A percentile compares a stretch with the other conserved stretches of the same genome.
These are phyloP conservation scores for Sphagnum fallax DNA, from an alignment of 228 moss, liverwort and hornwort genomes.

Conservation along the genomic window DNA sequence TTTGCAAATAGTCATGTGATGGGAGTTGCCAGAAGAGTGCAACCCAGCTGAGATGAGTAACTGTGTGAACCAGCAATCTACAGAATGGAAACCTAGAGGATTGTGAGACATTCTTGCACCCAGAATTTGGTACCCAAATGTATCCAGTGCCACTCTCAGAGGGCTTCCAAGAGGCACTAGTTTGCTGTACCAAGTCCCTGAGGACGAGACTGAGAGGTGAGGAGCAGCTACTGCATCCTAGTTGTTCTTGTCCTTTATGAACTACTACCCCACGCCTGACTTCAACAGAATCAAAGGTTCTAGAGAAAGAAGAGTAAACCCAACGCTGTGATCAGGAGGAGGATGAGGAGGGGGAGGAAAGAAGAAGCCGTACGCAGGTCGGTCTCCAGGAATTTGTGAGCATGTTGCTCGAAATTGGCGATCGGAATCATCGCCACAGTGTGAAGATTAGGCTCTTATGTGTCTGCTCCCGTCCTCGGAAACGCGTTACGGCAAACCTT, in stretches of 20 bases:
- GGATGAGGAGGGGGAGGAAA: neutral
- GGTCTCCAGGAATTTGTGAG: conserved; percentile 87
- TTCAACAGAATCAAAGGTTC: too few species aligned
- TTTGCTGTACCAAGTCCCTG: too few species aligned
- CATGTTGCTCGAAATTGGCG: conserved; percentile 98
- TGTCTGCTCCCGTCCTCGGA: too few species aligned
- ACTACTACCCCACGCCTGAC: too few species aligned
- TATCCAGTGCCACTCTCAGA: too few species aligned
- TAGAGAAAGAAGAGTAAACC: neutral
- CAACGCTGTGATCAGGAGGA: neutral
- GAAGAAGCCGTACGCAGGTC: conserved; percentile 59
- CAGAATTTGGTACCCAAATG: neutral
- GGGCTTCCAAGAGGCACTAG: too few species aligned
- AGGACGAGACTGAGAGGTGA: too few species aligned
- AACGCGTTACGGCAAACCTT: too few species aligned
- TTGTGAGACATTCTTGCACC: neutral
- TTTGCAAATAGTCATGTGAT: neutral
- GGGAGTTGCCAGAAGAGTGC: neutral
- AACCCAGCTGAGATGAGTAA: neutral
- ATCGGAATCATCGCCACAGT: conserved; percentile 68
- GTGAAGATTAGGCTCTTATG: too few species aligned
- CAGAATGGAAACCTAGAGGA: neutral
- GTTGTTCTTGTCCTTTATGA: too few species aligned
- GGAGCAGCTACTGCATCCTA: too few species aligned
- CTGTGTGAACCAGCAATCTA: neutral